These are phyloP conservation scores for Stropharia rugosoannulata DNA, from an alignment of 768 basidiomycete species.

Conservation along the genomic window DNA sequence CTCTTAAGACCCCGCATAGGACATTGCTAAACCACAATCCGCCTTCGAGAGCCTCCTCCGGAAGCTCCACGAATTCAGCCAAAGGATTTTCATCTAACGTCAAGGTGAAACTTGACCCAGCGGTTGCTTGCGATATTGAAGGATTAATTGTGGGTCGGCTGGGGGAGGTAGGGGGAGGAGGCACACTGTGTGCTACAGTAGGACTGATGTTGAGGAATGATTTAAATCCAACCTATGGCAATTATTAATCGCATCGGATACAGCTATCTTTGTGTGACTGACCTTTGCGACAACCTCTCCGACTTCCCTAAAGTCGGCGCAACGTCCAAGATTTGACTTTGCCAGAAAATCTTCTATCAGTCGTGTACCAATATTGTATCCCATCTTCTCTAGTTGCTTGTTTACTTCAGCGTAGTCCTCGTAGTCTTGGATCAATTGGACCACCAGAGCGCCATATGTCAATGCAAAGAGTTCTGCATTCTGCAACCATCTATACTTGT, in stretches of 20 bases:
- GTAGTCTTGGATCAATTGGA: constrained; percentile 98
- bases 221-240: constrained; percentile 91
- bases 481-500: constrained; percentile 42
- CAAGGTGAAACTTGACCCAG: constrained; percentile 72
- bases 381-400: constrained; percentile 99
- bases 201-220: constrained; percentile 94
- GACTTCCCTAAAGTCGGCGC: constrained; percentile 90
- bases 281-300: constrained; percentile 97
- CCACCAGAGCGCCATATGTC: constrained; percentile 96
- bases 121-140: constrained; percentile 38
- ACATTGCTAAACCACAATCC: constrained; percentile 98
- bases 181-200: constrained; percentile 64
- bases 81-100: constrained; percentile 95
- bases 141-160: constrained; percentile 40
- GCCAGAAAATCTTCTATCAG: constrained; percentile 98
- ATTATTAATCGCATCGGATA: neutral
- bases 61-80: constrained; percentile 95
- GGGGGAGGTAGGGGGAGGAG: constrained; percentile 50
- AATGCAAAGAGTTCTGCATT: constrained; percentile 97
- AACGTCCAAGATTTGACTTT: constrained; percentile 86
- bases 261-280: constrained; percentile 15
- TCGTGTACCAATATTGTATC: constrained; percentile 95
- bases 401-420: constrained; percentile 96
- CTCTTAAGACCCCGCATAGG: constrained; percentile 89
- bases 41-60: constrained; percentile 88